Percentiles rank a stretch among this genome's conserved stretches.
phyloP scores from a whole-genome alignment of 2,329 filamentous ascomycete species.

The Helotiales sp. region DNA sequence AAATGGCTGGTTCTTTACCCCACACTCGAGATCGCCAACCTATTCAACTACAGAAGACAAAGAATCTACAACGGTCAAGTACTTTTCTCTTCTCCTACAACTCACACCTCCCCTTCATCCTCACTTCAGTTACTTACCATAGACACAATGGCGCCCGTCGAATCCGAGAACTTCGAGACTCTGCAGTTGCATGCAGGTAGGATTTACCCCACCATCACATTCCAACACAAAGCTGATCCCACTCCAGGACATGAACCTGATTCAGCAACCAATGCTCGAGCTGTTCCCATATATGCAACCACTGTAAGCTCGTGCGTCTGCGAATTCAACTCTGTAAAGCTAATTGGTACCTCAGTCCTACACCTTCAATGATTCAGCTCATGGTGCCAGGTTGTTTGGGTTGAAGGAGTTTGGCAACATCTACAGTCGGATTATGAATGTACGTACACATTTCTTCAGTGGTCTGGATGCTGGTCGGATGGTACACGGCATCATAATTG shows the following conservation, averaged over 20 bases:
- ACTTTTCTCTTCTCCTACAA: not conserved
- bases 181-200: slow-evolving; percentile 81
- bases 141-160: slow-evolving; percentile 26
- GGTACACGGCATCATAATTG: not conserved
- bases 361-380: slow-evolving; percentile 93
- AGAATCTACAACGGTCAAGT: not conserved
- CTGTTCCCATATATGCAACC: slow-evolving; percentile 94
- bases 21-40: slow-evolving; percentile 11
- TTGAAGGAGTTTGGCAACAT: slow-evolving; percentile 96
- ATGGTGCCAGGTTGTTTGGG: slow-evolving; percentile 91
- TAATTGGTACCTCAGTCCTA: slow-evolving; percentile 61
- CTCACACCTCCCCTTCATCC: not conserved
- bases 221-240: slow-evolving; percentile 19
- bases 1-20: slow-evolving; percentile 5
- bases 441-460: slow-evolving; percentile 34
- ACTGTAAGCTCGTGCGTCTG: slow-evolving; percentile 48
- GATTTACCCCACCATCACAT: slow-evolving; percentile 6
- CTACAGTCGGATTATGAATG: slow-evolving; percentile 96
- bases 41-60: not conserved
- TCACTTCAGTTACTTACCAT: not conserved
- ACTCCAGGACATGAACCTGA: slow-evolving; percentile 72
- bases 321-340: not conserved
- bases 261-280: slow-evolving; percentile 78
- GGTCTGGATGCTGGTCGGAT: not conserved
- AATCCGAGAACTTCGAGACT: slow-evolving; percentile 72